A percentile compares a stretch with the other conserved stretches of the same genome.
Evolutionary conservation across 306 rosid genomes (phyloP).

Genomic region (Canavalia gladiata): DNA sequence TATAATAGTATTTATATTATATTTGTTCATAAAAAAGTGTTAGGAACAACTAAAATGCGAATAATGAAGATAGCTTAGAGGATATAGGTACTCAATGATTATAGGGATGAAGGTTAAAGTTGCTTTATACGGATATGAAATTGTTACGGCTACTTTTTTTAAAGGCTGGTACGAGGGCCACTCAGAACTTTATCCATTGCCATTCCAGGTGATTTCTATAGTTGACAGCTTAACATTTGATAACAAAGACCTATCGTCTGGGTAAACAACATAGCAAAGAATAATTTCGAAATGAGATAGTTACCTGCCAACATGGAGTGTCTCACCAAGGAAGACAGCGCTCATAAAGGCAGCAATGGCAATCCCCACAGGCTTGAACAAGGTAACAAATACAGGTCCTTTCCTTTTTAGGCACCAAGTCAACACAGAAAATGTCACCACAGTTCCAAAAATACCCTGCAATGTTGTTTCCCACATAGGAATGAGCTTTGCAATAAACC

Average conservation of each 20-base stretch:
- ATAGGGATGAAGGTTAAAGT: too few relatives aligned
- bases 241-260: not conserved
- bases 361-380: conserved; percentile 74
- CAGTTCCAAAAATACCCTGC: conserved; percentile 68
- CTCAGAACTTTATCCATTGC: too few relatives aligned
- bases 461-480: conserved; percentile 27
- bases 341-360: conserved; percentile 72
- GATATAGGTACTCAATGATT: too few relatives aligned
- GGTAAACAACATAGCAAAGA: not conserved
- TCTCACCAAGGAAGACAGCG: conserved; percentile 68
- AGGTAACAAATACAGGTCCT: conserved; percentile 74
- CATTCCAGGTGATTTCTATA: too few relatives aligned
- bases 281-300: not conserved
- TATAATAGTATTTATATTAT: too few relatives aligned
- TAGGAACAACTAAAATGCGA: too few relatives aligned
- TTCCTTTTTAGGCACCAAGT: conserved; percentile 72
- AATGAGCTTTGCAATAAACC: conserved; percentile 38
- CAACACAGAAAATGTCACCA: conserved; percentile 55
- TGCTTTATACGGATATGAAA: too few relatives aligned
- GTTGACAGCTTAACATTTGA: too few relatives aligned
- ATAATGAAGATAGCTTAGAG: too few relatives aligned
- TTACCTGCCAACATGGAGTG: conserved; percentile 69
- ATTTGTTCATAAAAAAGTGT: too few relatives aligned
- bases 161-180: too few relatives aligned
- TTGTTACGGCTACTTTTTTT: too few relatives aligned